Percentiles rank a stretch among this genome's conserved stretches.
phyloP scores from a whole-genome alignment of 164 flowering plant species.

The Malania oleifera region DNA sequence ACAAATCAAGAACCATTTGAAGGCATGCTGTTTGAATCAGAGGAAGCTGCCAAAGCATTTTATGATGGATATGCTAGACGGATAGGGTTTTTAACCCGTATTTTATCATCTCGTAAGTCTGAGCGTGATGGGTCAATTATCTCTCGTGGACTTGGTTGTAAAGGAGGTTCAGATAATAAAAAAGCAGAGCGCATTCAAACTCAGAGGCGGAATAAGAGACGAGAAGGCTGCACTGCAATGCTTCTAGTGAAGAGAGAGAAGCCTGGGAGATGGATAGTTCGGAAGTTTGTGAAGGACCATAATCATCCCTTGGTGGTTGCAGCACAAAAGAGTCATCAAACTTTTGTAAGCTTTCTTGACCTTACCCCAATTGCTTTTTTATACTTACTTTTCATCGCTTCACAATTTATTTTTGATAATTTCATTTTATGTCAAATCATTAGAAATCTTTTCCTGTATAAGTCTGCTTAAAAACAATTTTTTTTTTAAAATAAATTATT shows the following conservation, averaged over 20 bases:
- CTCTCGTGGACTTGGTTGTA: conserved; percentile 43
- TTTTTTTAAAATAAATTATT: too few relatives aligned
- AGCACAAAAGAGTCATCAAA: conserved; percentile 34
- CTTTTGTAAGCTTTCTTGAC: conserved; percentile 35
- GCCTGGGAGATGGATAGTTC: conserved; percentile 54
- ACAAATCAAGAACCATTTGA: conserved; percentile 36
- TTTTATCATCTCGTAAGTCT: conserved; percentile 44
- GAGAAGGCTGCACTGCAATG: conserved; percentile 37
- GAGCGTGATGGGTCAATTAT: conserved; percentile 49
- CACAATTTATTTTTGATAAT: too few relatives aligned
- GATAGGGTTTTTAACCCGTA: conserved; percentile 42
- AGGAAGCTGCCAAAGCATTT: conserved; percentile 42
- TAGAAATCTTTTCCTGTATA: too few relatives aligned
- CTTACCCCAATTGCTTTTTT: too few relatives aligned
- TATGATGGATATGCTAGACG: conserved; percentile 51
- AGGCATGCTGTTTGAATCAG: conserved; percentile 57
- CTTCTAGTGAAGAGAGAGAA: conserved; percentile 45
- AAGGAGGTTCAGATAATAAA: conserved; percentile 20
- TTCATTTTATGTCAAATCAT: neutral
- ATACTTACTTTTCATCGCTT: too few relatives aligned
- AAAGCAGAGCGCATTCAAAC: conserved; percentile 19
- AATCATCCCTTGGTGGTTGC: conserved; percentile 54
- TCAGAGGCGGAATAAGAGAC: conserved; percentile 24
- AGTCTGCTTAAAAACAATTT: too few relatives aligned
- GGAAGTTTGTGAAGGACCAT: conserved; percentile 60